Evolutionary conservation across 1,139 yeast species (phyloP).

Genomic region (Geotrichum fermentans): DNA sequence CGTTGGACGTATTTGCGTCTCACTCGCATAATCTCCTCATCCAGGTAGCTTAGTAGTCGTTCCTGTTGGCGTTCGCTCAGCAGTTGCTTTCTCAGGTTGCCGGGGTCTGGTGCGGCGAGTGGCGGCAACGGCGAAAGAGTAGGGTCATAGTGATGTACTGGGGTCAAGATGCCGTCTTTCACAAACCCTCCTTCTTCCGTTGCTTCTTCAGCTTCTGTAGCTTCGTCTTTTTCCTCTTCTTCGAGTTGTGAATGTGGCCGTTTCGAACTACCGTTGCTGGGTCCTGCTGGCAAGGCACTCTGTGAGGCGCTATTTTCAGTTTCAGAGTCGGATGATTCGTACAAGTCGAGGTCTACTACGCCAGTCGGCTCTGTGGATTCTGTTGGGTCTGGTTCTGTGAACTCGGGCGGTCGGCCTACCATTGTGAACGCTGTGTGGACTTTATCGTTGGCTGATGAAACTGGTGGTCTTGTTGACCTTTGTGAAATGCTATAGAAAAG

Average conservation of each 20-base stretch:
- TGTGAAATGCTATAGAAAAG: too few species aligned
- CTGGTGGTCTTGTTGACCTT: too few species aligned
- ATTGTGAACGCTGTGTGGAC: too few species aligned
- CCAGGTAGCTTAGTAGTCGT: slow-evolving; percentile 10
- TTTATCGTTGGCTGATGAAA: too few species aligned
- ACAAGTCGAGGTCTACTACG: background rate
- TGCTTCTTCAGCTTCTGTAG: background rate
- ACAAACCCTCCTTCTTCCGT: background rate
- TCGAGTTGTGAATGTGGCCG: background rate
- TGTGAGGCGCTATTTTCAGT: background rate
- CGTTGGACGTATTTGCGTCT: slow-evolving; percentile 21
- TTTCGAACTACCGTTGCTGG: background rate
- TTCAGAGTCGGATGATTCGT: background rate
- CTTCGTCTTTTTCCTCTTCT: background rate
- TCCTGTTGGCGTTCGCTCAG: slow-evolving; percentile 19
- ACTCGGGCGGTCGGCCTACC: slow-evolving; percentile 2
- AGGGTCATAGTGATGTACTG: background rate
- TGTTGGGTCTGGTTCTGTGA: background rate
- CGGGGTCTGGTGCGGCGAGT: background rate
- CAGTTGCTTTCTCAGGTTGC: background rate
- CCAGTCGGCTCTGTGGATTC: background rate
- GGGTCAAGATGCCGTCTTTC: background rate
- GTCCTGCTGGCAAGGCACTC: background rate
- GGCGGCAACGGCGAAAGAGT: background rate
- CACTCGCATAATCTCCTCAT: slow-evolving; percentile 15